These are phyloP conservation scores for Peronospora destructor DNA, from an alignment of 352 stramenopile species.

Conservation along the genomic window DNA sequence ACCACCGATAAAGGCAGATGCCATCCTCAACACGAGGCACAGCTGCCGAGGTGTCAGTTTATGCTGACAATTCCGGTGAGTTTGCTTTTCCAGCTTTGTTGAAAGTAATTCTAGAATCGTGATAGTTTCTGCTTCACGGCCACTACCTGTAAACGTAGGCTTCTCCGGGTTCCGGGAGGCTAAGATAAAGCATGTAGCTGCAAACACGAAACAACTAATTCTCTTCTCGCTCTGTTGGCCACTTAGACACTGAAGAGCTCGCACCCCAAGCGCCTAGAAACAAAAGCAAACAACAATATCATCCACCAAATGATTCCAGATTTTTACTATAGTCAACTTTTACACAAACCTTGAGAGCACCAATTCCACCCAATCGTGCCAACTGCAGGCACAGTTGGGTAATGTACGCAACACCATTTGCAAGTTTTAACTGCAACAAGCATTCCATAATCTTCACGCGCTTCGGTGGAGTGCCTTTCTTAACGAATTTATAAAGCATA, in stretches of 20 bases:
- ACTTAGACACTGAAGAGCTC: constrained; percentile 22
- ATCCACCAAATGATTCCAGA: not conserved
- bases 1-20: constrained; percentile 17
- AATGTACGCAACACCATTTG: constrained; percentile 19
- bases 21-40: constrained; percentile 33
- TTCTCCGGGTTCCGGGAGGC: constrained; percentile 14
- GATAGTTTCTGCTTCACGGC: constrained; percentile 4
- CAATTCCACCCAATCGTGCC: constrained; percentile 27
- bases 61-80: constrained; percentile 10
- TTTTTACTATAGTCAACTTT: not conserved
- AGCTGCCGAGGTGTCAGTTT: constrained; percentile 22
- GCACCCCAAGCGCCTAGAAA: constrained; percentile 17
- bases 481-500: constrained; percentile 13
- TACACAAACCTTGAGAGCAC: constrained; percentile 37
- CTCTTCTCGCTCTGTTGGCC: constrained; percentile 4
- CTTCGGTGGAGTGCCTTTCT: constrained; percentile 21
- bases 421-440: constrained; percentile 27
- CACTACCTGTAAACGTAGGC: constrained; percentile 5
- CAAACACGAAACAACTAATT: constrained; percentile 36
- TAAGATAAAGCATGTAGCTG: constrained; percentile 40
- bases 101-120: constrained; percentile 20
- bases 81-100: constrained; percentile 21
- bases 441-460: constrained; percentile 29
- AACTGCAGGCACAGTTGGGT: constrained; percentile 35
- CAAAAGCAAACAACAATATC: not conserved